Percentiles rank a stretch among this genome's conserved stretches.
phyloP scores from a whole-genome alignment of 495 filamentous ascomycete genomes.

The Podospora pseudoanserina region DNA sequence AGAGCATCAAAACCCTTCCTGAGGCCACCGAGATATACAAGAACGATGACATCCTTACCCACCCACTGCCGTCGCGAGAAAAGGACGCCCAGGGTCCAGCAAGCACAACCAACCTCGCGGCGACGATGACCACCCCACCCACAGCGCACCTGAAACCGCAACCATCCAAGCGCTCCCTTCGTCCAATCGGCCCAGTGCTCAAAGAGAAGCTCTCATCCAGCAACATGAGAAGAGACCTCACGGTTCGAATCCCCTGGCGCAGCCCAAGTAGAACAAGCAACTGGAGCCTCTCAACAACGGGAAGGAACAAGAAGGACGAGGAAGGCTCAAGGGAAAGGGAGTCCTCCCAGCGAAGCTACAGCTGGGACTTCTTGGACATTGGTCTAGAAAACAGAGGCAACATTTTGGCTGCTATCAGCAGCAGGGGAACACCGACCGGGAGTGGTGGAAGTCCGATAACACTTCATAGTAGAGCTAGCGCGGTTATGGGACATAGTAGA shows the following conservation, averaged over 20 bases:
- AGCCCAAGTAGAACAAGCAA: background rate
- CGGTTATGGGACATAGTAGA: background rate
- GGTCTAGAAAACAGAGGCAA: constrained; percentile 12
- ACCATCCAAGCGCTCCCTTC: background rate
- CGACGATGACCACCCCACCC: background rate
- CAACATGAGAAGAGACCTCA: background rate
- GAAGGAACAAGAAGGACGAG: background rate
- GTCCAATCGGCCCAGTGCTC: background rate
- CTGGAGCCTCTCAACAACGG: constrained; percentile 4
- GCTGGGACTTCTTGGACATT: constrained; percentile 26
- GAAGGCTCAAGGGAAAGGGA: background rate
- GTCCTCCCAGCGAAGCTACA: constrained; percentile 3
- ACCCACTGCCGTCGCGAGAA: background rate
- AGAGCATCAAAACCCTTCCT: background rate
- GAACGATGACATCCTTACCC: background rate
- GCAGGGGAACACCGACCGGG: background rate
- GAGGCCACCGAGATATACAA: background rate
- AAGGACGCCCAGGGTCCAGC: background rate
- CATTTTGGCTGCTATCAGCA: background rate
- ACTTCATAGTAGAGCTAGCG: background rate
- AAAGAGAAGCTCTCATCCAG: background rate
- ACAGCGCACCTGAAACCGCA: background rate
- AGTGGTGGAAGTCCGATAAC: background rate
- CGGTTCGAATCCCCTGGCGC: background rate
- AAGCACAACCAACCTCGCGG: background rate